Evolutionary conservation across 371 early-diverging fungal genomes (phyloP).

Genomic region (Circinella umbellata): DNA sequence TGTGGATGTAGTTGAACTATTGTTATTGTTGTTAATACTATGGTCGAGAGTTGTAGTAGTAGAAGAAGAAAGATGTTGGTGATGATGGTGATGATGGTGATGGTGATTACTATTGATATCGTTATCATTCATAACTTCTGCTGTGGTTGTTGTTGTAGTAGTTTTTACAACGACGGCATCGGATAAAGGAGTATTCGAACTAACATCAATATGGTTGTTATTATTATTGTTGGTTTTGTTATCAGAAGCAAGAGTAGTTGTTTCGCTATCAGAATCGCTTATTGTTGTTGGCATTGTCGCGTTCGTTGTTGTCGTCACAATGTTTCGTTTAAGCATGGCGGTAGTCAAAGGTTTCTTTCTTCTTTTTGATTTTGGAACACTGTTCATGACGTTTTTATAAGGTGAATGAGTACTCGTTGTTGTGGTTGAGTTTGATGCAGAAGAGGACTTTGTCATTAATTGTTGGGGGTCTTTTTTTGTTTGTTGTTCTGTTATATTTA

Average conservation of each 20-base stretch:
- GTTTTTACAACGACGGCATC: background rate
- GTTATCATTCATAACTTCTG: background rate
- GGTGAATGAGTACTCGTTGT: slow-evolving; percentile 5
- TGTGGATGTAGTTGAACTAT: background rate
- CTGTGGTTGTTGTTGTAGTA: background rate
- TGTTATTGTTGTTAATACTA: background rate
- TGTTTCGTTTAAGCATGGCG: slow-evolving; percentile 3
- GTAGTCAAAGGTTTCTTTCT: slow-evolving; percentile 9
- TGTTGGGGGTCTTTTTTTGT: background rate
- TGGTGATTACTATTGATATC: background rate
- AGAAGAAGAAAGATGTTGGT: background rate
- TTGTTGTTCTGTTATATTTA: no score
- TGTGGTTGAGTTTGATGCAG: slow-evolving; percentile 3
- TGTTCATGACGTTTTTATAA: slow-evolving; percentile 9
- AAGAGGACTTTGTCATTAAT: slow-evolving; percentile 4
- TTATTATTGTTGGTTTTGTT: no score
- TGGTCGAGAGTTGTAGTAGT: background rate
- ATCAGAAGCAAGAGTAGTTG: background rate
- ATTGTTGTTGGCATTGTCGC: background rate
- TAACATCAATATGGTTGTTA: no score
- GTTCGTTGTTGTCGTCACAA: background rate
- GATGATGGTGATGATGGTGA: background rate
- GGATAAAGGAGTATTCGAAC: background rate
- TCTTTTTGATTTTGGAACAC: slow-evolving; percentile 14
- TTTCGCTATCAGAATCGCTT: background rate